Conservation (phyloP, 2,329 filamentous ascomycete species). For the Aspergillus jensenii region DNA sequence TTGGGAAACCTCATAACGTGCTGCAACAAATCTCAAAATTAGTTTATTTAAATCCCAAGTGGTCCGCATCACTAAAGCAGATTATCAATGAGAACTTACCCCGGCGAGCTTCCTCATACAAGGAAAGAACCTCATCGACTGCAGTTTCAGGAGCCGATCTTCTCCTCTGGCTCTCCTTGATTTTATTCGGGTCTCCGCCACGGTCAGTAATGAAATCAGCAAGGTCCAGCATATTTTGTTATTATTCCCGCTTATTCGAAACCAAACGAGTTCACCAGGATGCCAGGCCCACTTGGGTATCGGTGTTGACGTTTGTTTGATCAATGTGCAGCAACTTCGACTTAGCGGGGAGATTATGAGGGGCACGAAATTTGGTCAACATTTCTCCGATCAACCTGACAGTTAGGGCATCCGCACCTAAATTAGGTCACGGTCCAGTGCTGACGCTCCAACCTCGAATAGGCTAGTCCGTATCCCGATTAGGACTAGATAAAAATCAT, state of each 20-base stretch:
- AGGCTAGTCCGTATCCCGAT: not conserved
- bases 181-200: constrained; percentile 86
- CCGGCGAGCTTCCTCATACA: constrained; percentile 82
- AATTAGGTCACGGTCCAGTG: not conserved
- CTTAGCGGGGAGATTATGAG: not conserved
- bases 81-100: constrained; percentile 49
- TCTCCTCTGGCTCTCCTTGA: constrained; percentile 85
- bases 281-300: not conserved
- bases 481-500: too few species aligned
- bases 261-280: too few species aligned
- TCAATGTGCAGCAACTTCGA: not conserved
- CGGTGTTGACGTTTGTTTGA: not conserved
- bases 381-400: constrained; percentile 1
- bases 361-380: constrained; percentile 6
- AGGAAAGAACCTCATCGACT: constrained; percentile 85
- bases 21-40: constrained; percentile 35
- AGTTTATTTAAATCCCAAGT: not conserved
- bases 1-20: constrained; percentile 76
- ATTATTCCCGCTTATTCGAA: not conserved
- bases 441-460: not conserved
- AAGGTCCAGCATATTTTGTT: constrained; percentile 67
- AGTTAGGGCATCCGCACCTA: not conserved
- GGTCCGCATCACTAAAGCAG: too few species aligned
- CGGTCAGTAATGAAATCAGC: constrained; percentile 80
- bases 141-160: constrained; percentile 77